Base-by-base conservation (phyloP, 2,329 filamentous ascomycete species). In the Dissoconium aciculare region DNA sequence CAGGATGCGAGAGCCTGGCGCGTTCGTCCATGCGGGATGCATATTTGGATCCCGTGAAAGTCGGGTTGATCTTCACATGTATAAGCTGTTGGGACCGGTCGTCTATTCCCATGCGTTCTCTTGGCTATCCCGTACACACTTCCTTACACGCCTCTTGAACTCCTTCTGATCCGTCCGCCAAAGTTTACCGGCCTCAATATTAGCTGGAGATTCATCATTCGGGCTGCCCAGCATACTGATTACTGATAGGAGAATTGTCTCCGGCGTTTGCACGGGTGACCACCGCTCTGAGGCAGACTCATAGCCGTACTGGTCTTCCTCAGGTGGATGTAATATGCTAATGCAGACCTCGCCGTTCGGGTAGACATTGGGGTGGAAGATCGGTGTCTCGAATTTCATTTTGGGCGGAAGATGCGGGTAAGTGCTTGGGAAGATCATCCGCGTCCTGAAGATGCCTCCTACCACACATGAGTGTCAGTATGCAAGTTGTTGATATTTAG, bases 321-420 rank as follows among this genome's bases (percentile, higher is more conserved):
- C 85, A 4, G 89, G 87, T 9, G 87, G 81, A 56, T 98, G 89
- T 25, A 98, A 68, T 59, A 98, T 98, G 26, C 81, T 91, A 55
- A 98, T 95, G 66, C 89, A 98, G 35, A 98, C 81, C 42, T 78
- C 73, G 48, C 89, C 89, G 51, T 71, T 74, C 5, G 71, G 63
- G 61, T 94, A 95, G 53, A 98, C 71, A 25, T 95, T 95, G 1
- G 87, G 87, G 57, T 95, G 87, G 66, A 89, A 95, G 38, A 94
- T 74, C 1, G 85, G 81, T 1, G 67, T 67, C 49, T 84, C 72
- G 58, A 95, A 95, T 44, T 77, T 82, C 62, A 95, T 78, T 49
- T 78, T 81, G 0, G 89, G 89, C 19, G 89, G 89, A 55, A 80
- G 69, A 42, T 78, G 78, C 2, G 89, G 89, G 53, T 95, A 98